Evolutionary conservation across 2,329 filamentous ascomycete species (phyloP).

Genomic region (Lizonia empirigonia): DNA sequence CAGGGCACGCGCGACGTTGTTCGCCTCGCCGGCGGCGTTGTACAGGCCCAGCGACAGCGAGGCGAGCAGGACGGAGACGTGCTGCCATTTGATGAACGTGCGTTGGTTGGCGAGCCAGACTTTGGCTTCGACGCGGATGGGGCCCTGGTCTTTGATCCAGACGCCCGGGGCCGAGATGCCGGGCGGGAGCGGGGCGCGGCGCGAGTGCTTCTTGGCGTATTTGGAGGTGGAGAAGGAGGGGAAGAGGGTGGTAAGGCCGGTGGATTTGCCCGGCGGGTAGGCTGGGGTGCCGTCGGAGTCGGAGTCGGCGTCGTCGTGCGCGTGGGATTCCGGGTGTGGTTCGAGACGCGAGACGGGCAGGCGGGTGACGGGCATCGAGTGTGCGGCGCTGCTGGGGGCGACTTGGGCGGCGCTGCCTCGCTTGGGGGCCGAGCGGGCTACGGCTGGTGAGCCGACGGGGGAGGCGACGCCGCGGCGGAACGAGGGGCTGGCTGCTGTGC

Average conservation of each 20-base stretch:
- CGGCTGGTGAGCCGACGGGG: constrained; percentile 66
- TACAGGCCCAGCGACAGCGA: constrained; percentile 83
- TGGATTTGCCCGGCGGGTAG: constrained; percentile 59
- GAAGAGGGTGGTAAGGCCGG: constrained; percentile 70
- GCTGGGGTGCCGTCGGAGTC: constrained; percentile 55
- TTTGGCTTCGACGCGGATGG: constrained; percentile 92
- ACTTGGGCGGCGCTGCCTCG: constrained; percentile 12
- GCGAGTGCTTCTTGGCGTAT: constrained; percentile 58
- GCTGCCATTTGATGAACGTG: constrained; percentile 98
- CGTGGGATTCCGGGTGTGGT: constrained; percentile 41
- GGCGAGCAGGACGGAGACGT: constrained; percentile 87
- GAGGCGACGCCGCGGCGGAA: constrained; percentile 66
- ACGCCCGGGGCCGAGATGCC: constrained; percentile 83
- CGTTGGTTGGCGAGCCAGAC: constrained; percentile 99
- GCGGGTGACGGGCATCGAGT: constrained; percentile 26
- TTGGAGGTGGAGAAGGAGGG: constrained; percentile 82
- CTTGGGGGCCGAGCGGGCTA: constrained; percentile 31
- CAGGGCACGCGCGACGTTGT: constrained; percentile 75
- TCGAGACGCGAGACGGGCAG: constrained; percentile 24
- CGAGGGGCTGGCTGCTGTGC: constrained; percentile 50
- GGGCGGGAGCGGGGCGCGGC: constrained; percentile 69
- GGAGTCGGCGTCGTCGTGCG: constrained; percentile 54
- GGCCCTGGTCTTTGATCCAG: constrained; percentile 94
- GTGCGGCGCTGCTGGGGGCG: constrained; percentile 24
- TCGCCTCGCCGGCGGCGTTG: constrained; percentile 78